These are phyloP conservation scores for Suillus variegatus DNA, from an alignment of 768 basidiomycete species.

Conservation along the genomic window DNA sequence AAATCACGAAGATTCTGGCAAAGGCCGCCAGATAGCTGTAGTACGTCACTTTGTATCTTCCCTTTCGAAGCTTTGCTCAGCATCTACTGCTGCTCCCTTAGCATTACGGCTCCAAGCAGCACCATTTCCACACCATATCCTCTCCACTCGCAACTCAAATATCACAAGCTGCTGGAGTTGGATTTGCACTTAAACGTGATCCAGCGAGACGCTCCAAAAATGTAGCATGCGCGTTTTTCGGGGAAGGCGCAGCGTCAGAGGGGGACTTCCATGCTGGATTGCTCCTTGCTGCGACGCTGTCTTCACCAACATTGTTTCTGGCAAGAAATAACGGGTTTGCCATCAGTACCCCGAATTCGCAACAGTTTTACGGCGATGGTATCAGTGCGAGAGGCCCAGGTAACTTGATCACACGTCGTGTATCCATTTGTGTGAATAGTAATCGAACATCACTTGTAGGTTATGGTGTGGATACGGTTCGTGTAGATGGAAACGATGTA, in stretches of 20 bases:
- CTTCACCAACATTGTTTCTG: slow-evolving; percentile 72
- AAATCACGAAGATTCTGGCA: slow-evolving; percentile 80
- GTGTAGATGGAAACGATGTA: slow-evolving; percentile 93
- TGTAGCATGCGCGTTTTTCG: slow-evolving; percentile 88
- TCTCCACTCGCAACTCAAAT: slow-evolving; percentile 94
- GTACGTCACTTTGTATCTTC: slow-evolving; percentile 40
- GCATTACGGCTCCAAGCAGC: slow-evolving; percentile 83
- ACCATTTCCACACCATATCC: slow-evolving; percentile 94
- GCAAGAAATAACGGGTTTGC: slow-evolving; percentile 90
- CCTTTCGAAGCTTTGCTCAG: not conserved
- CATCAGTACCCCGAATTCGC: slow-evolving; percentile 87
- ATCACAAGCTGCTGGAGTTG: slow-evolving; percentile 93
- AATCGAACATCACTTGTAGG: slow-evolving; percentile 1
- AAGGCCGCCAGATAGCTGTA: slow-evolving; percentile 94
- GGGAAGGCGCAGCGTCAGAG: slow-evolving; percentile 93
- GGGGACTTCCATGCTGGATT: slow-evolving; percentile 95
- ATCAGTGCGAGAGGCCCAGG: slow-evolving; percentile 88
- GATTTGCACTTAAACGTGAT: slow-evolving; percentile 82
- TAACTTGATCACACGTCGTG: slow-evolving; percentile 20
- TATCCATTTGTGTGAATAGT: not conserved
- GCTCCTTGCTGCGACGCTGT: slow-evolving; percentile 74
- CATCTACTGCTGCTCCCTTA: slow-evolving; percentile 31
- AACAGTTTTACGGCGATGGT: slow-evolving; percentile 92
- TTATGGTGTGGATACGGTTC: slow-evolving; percentile 88
- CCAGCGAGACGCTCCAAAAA: slow-evolving; percentile 65